Evolutionary conservation across 2,329 filamentous ascomycete genomes (phyloP).

Genomic region (Penicillium capsulatum): DNA sequence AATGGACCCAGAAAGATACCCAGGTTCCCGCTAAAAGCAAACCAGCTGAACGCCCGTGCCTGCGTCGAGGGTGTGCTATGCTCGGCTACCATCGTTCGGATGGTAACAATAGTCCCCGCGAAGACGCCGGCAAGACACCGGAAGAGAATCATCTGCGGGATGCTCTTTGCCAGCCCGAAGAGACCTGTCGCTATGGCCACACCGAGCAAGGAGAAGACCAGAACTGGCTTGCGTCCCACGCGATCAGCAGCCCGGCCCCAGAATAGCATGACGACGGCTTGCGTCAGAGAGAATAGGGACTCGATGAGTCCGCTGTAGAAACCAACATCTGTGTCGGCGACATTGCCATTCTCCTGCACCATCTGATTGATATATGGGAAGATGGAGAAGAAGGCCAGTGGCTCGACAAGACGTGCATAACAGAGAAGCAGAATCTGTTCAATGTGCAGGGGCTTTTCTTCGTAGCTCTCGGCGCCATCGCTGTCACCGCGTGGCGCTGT

Average conservation of each 20-base stretch:
- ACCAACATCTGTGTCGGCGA: constrained; percentile 64
- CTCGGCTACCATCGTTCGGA: constrained; percentile 74
- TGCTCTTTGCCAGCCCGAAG: constrained; percentile 63
- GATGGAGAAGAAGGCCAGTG: constrained; percentile 78
- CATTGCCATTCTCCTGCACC: constrained; percentile 61
- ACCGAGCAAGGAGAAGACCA: constrained; percentile 64
- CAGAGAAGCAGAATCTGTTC: constrained; percentile 69
- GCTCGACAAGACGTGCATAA: constrained; percentile 67
- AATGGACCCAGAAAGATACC: constrained; percentile 70
- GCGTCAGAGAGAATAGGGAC: constrained; percentile 66
- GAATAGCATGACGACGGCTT: constrained; percentile 71
- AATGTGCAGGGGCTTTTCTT: constrained; percentile 53
- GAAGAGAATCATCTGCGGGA: constrained; percentile 72
- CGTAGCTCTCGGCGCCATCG: constrained; percentile 20
- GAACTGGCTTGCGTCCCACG: constrained; percentile 66
- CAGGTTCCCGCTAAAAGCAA: constrained; percentile 69
- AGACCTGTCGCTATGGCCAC: constrained; percentile 57
- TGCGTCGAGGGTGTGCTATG: constrained; percentile 66
- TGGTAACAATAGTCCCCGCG: constrained; percentile 67
- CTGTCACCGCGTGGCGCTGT: neutral
- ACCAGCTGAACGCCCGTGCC: constrained; percentile 69
- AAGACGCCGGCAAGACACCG: constrained; percentile 70
- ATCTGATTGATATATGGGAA: constrained; percentile 78
- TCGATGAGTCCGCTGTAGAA: constrained; percentile 75
- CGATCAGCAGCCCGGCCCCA: constrained; percentile 68